Evolutionary conservation across 371 early-diverging fungal genomes (phyloP).

Genomic region (Rhizopus arrhizus): DNA sequence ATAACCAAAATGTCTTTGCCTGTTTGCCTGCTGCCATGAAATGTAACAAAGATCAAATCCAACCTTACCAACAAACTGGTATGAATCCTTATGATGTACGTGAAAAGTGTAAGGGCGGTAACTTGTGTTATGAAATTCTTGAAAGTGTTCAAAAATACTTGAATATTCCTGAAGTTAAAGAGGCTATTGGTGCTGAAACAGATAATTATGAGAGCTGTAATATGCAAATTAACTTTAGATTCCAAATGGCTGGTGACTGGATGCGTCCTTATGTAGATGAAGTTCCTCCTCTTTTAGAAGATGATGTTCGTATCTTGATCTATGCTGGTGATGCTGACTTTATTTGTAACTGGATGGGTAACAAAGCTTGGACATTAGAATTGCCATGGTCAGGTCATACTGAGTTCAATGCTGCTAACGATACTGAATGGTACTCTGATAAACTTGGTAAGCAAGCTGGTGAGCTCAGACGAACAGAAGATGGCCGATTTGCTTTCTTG

Average conservation of each 20-base stretch:
- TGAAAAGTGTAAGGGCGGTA: conserved; percentile 67
- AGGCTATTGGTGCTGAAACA: conserved; percentile 69
- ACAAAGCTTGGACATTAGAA: conserved; percentile 85
- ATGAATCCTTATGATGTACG: conserved; percentile 88
- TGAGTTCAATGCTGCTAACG: conserved; percentile 66
- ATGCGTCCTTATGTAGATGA: conserved; percentile 82
- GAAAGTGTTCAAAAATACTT: conserved; percentile 75
- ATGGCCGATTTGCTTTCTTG: conserved; percentile 80
- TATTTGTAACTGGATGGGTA: conserved; percentile 92
- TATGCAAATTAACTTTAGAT: conserved; percentile 77
- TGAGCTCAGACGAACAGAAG: conserved; percentile 66
- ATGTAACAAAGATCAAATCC: conserved; percentile 77
- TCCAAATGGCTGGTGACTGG: conserved; percentile 86
- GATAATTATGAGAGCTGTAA: conserved; percentile 80
- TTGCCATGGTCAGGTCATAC: conserved; percentile 82
- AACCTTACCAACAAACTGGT: conserved; percentile 65
- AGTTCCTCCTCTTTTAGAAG: conserved; percentile 78
- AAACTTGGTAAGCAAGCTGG: conserved; percentile 64
- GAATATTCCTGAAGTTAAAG: conserved; percentile 78
- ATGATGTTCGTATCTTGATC: conserved; percentile 77
- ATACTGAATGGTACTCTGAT: conserved; percentile 56
- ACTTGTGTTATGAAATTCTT: conserved; percentile 85
- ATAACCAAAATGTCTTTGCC: conserved; percentile 66
- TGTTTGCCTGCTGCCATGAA: conserved; percentile 86
- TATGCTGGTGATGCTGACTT: conserved; percentile 90